Percentiles rank a stretch among this genome's conserved stretches.
Conservation (phyloP, 495 filamentous ascomycete genomes). For the Xanthoparmelia taractica region DNA sequence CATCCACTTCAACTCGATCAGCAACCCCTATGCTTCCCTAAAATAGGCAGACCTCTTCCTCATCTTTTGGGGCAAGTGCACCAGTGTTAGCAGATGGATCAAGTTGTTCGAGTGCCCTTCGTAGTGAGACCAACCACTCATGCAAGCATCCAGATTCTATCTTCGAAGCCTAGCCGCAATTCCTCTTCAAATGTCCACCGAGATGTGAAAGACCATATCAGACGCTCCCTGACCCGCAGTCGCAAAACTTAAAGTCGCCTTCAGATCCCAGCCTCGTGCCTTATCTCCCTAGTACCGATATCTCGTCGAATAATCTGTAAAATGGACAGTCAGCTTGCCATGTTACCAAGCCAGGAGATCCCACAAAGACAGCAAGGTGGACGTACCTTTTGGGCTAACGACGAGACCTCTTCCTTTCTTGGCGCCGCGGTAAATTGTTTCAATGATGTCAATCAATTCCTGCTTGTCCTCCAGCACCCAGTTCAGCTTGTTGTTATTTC, state of each 20-base stretch:
- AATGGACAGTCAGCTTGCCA: neutral
- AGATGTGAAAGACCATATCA: neutral
- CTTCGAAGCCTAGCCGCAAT: neutral
- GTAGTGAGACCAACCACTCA: slow-evolving; percentile 20
- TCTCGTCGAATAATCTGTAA: slow-evolving; percentile 62
- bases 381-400: slow-evolving; percentile 73
- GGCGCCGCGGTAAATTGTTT: slow-evolving; percentile 93
- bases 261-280: neutral
- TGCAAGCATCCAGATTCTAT: neutral
- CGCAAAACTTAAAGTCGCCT: neutral
- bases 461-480: slow-evolving; percentile 98
- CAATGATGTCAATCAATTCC: slow-evolving; percentile 96
- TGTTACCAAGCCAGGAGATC: too few species aligned
- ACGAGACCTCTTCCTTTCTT: slow-evolving; percentile 96
- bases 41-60: neutral
- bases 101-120: too few species aligned
- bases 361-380: neutral
- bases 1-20: neutral
- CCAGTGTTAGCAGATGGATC: slow-evolving; percentile 5
- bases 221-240: neutral
- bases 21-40: neutral
- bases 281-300: slow-evolving; percentile 56
- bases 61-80: neutral
- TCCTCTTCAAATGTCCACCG: neutral
- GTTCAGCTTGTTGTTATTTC: slow-evolving; percentile 97